Evolutionary conservation across 2,329 filamentous ascomycete species (phyloP).

Genomic region (Calonectria leucothoes): DNA sequence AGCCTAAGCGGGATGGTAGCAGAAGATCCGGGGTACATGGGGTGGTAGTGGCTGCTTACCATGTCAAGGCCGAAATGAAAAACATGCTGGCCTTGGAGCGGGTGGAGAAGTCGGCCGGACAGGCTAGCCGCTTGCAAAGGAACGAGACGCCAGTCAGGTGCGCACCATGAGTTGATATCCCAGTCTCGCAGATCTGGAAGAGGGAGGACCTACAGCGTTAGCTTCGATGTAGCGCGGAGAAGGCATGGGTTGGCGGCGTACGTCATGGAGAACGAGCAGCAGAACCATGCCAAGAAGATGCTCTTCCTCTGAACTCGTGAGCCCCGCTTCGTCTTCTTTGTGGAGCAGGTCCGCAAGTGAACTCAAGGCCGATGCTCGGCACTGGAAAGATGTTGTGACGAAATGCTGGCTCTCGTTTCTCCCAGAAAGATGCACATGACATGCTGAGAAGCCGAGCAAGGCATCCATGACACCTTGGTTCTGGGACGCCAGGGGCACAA

Average conservation of each 20-base stretch:
- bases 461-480: conserved; percentile 43
- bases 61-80: conserved; percentile 39
- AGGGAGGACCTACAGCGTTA: not conserved
- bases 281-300: conserved; percentile 39
- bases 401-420: conserved; percentile 15
- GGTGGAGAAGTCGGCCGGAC: conserved; percentile 9
- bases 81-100: conserved; percentile 37
- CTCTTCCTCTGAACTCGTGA: conserved; percentile 35
- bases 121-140: conserved; percentile 39
- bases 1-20: conserved; percentile 31
- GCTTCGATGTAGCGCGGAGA: fast-evolving
- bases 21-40: not conserved
- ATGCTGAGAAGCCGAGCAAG: conserved; percentile 40
- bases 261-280: conserved; percentile 42
- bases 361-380: conserved; percentile 36
- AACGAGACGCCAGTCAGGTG: conserved; percentile 44
- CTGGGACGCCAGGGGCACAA: conserved; percentile 38
- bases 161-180: conserved; percentile 41
- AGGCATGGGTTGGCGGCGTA: not conserved
- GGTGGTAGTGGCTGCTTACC: conserved; percentile 20
- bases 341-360: conserved; percentile 32
- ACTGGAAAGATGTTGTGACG: conserved; percentile 31
- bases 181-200: conserved; percentile 43
- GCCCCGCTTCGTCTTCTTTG: conserved; percentile 28
- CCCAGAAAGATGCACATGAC: conserved; percentile 36